phyloP scores from a whole-genome alignment of 495 filamentous ascomycete species.

The Elaphomyces granulatus region DNA sequence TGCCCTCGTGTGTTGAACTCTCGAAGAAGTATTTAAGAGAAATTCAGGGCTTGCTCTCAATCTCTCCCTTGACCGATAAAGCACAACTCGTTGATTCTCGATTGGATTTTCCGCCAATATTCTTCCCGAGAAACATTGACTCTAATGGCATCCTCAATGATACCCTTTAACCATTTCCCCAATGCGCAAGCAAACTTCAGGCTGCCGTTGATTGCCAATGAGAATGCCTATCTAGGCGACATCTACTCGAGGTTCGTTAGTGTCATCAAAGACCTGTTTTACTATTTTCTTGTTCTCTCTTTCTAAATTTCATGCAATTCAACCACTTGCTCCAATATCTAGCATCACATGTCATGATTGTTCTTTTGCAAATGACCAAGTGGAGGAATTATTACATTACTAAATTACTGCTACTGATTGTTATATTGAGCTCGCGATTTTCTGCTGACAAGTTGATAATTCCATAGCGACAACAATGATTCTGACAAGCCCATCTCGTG shows the following conservation, averaged over 20 bases:
- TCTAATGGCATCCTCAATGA: constrained; percentile 23
- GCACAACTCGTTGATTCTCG: no score
- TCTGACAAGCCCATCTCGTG: constrained; percentile 48
- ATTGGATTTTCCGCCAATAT: no score
- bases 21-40: no score
- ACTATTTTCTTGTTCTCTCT: neutral
- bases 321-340: no score
- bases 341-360: no score
- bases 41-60: no score
- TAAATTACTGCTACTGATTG: no score
- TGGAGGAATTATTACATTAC: neutral
- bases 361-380: no score
- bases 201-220: constrained; percentile 57
- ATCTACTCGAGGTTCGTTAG: constrained; percentile 39
- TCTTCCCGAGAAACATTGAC: no score
- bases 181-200: constrained; percentile 51
- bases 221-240: constrained; percentile 61
- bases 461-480: constrained; percentile 37
- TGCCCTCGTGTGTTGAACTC: no score
- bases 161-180: constrained; percentile 42
- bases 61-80: no score
- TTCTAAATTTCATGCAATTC: no score
- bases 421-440: neutral
- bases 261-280: neutral
- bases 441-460: constrained; percentile 1